Evolutionary conservation across 2,329 filamentous ascomycete genomes (phyloP).

Genomic region (Aspergillus sp.): DNA sequence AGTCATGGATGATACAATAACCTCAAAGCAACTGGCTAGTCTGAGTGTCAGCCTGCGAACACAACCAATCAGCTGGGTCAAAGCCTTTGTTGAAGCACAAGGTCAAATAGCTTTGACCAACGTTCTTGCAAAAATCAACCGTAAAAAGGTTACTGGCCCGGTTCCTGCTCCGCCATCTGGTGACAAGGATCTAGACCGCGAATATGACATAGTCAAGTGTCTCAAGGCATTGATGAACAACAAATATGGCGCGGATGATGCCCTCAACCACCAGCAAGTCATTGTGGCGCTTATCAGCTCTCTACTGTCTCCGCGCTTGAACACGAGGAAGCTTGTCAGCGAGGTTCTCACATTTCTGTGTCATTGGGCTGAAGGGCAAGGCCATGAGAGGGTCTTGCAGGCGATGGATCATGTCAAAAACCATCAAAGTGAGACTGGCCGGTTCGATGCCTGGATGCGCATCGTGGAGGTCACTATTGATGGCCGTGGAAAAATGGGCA

Average conservation of each 20-base stretch:
- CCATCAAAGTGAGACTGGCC: slow-evolving; percentile 86
- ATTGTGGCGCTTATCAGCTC: slow-evolving; percentile 85
- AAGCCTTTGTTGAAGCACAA: slow-evolving; percentile 94
- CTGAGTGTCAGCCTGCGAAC: slow-evolving; percentile 93
- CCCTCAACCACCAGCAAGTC: slow-evolving; percentile 85
- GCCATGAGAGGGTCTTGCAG: slow-evolving; percentile 91
- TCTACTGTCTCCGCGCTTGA: slow-evolving; percentile 83
- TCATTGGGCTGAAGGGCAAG: slow-evolving; percentile 87
- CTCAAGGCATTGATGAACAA: slow-evolving; percentile 98
- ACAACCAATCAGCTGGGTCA: slow-evolving; percentile 97
- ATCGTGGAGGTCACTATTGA: slow-evolving; percentile 97
- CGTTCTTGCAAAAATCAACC: slow-evolving; percentile 89
- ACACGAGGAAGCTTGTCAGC: slow-evolving; percentile 91
- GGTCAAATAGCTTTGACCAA: slow-evolving; percentile 96
- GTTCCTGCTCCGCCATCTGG: slow-evolving; percentile 63
- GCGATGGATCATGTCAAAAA: slow-evolving; percentile 90
- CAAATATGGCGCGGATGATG: slow-evolving; percentile 97
- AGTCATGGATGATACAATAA: slow-evolving; percentile 94
- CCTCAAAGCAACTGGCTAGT: slow-evolving; percentile 87
- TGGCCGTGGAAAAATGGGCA: slow-evolving; percentile 98
- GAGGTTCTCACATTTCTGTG: slow-evolving; percentile 96
- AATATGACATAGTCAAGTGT: slow-evolving; percentile 98
- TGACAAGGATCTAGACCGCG: slow-evolving; percentile 84
- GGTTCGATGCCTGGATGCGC: slow-evolving; percentile 98
- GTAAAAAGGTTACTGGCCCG: slow-evolving; percentile 76